Percentiles rank a stretch among this genome's conserved stretches.
Evolutionary conservation across 805 yeast genomes (phyloP).

Genomic region (Metschnikowia chrysomelidarum): DNA sequence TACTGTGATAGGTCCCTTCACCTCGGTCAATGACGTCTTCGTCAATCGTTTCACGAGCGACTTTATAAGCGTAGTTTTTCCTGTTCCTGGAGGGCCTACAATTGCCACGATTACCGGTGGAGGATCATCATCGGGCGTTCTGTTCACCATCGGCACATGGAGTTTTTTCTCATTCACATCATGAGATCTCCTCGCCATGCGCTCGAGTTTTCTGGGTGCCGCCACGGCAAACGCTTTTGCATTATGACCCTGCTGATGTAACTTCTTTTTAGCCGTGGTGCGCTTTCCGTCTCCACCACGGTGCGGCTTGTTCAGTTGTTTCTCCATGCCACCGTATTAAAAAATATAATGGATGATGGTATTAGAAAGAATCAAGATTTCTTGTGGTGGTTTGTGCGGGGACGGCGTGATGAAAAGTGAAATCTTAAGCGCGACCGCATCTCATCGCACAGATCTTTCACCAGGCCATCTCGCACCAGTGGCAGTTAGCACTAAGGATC

Average conservation of each 20-base stretch:
- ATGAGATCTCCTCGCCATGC: conserved; percentile 78
- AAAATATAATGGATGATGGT: no score
- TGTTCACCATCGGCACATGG: conserved; percentile 96
- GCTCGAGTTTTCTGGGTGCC: conserved; percentile 79
- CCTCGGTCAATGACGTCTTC: conserved; percentile 79
- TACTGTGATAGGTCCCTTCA: conserved; percentile 95
- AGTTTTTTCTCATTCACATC: conserved; percentile 80
- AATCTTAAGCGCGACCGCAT: no score
- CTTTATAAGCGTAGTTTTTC: conserved; percentile 89
- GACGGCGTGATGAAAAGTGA: background rate
- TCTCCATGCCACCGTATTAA: conserved; percentile 10
- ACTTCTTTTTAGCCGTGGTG: conserved; percentile 75
- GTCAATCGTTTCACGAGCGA: conserved; percentile 85
- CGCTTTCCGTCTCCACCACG: conserved; percentile 49
- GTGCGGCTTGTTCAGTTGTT: conserved; percentile 80
- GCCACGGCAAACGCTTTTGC: conserved; percentile 44
- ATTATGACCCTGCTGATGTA: conserved; percentile 76
- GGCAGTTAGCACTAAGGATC: background rate
- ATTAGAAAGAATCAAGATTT: no score
- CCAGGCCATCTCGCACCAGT: background rate
- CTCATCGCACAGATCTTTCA: conserved; percentile 6
- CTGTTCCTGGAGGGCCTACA: conserved; percentile 99
- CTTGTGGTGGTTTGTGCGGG: background rate
- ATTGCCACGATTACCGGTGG: conserved; percentile 96
- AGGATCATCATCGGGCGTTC: conserved; percentile 96